Conservation (phyloP, 768 basidiomycete species). For the Phaeotremella skinneri region DNA sequence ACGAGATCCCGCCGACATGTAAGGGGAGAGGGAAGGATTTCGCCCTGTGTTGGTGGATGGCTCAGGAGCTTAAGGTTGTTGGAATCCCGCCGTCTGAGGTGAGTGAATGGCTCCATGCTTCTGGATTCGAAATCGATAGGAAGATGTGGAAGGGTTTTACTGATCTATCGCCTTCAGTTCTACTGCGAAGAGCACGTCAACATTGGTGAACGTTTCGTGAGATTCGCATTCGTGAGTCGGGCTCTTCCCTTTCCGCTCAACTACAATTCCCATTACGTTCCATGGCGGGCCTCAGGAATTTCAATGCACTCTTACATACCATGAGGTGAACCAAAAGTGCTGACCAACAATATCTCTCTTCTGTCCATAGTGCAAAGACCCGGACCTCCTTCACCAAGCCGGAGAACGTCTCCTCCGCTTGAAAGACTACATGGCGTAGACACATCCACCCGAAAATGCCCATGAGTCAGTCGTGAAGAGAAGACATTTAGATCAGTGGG, state of each 20-base stretch:
- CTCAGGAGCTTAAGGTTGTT: conserved; percentile 82
- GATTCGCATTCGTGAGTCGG: conserved; percentile 65
- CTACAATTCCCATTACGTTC: too few species aligned
- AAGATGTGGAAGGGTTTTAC: background rate
- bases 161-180: conserved; percentile 60
- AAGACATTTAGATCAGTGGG: too few species aligned
- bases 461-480: too few species aligned
- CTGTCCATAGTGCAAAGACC: conserved; percentile 87
- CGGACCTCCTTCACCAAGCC: conserved; percentile 77
- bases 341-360: background rate
- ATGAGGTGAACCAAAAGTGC: background rate
- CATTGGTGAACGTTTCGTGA: conserved; percentile 81
- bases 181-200: conserved; percentile 81
- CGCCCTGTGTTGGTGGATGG: conserved; percentile 94
- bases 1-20: conserved; percentile 73
- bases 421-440: conserved; percentile 68
- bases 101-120: too few species aligned
- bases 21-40: conserved; percentile 83
- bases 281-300: too few species aligned
- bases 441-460: too few species aligned
- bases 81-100: conserved; percentile 95
- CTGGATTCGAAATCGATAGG: background rate
- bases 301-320: too few species aligned
- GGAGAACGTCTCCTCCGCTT: conserved; percentile 74
- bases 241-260: background rate